phyloP scores from a whole-genome alignment of 148 eudicot species.

The Nepenthes mirabilis region DNA sequence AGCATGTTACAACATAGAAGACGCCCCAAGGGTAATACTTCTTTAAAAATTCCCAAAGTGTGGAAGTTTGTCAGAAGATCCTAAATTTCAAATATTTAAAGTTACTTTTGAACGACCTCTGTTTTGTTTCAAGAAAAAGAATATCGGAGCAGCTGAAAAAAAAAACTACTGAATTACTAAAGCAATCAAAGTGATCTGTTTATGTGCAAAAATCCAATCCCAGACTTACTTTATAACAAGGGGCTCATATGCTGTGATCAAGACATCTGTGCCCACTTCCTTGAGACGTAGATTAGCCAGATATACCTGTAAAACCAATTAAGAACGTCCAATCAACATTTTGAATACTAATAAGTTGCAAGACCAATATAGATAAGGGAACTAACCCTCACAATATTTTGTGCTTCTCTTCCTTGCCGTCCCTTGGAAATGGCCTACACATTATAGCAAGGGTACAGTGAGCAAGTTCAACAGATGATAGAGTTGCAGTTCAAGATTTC shows the following conservation, averaged over 20 bases:
- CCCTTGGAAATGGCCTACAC: constrained; percentile 83
- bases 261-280: constrained; percentile 75
- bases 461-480: not conserved
- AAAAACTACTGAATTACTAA: not conserved
- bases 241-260: constrained; percentile 82
- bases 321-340: not conserved
- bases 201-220: not conserved
- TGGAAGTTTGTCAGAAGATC: too few relatives aligned
- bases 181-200: not conserved
- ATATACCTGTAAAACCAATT: constrained; percentile 48
- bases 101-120: too few relatives aligned
- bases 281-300: constrained; percentile 83
- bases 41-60: too few relatives aligned
- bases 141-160: not conserved
- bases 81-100: too few relatives aligned
- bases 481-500: not conserved
- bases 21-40: too few relatives aligned
- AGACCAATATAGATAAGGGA: not conserved
- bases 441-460: not conserved
- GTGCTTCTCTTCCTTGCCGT: constrained; percentile 94
- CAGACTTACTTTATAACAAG: constrained; percentile 49
- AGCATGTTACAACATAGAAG: too few relatives aligned
- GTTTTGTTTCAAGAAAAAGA: not conserved
- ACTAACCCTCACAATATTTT: constrained; percentile 60
- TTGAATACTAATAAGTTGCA: not conserved